phyloP scores from a whole-genome alignment of 2,329 filamentous ascomycete genomes.

The Ampelomyces quisqualis region DNA sequence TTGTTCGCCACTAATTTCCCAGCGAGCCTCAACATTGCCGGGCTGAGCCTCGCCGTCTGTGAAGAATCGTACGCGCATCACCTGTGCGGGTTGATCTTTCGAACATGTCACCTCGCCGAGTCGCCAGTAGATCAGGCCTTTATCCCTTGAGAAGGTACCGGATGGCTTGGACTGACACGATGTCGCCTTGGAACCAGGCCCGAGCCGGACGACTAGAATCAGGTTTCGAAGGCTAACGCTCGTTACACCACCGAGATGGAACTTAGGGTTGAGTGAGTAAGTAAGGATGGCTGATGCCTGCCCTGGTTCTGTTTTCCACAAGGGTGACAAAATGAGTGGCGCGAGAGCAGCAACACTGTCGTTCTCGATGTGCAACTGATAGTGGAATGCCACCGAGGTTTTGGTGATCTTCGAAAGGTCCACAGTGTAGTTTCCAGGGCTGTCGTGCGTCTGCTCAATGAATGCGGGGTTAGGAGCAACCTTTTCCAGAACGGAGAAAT shows the following conservation, averaged over 20 bases:
- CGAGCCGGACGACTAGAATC: conserved; percentile 69
- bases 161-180: conserved; percentile 75
- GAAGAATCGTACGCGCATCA: conserved; percentile 79
- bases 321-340: conserved; percentile 70
- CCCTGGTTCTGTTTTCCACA: conserved; percentile 80
- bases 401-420: conserved; percentile 70
- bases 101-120: conserved; percentile 70
- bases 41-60: conserved; percentile 70
- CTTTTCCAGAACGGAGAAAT: conserved; percentile 83
- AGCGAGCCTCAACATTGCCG: conserved; percentile 78
- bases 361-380: conserved; percentile 73
- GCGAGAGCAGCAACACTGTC: conserved; percentile 59
- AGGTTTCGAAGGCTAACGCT: conserved; percentile 71
- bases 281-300: conserved; percentile 84
- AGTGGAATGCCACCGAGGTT: conserved; percentile 84
- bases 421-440: conserved; percentile 77
- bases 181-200: conserved; percentile 60
- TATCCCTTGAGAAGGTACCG: conserved; percentile 77
- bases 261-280: conserved; percentile 79
- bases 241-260: conserved; percentile 44
- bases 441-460: conserved; percentile 68
- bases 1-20: conserved; percentile 64
- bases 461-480: conserved; percentile 94
- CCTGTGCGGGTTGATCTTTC: conserved; percentile 61
- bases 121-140: conserved; percentile 77